These are phyloP conservation scores for Coprinellus micaceus DNA, from an alignment of 768 basidiomycete genomes.

Conservation along the genomic window DNA sequence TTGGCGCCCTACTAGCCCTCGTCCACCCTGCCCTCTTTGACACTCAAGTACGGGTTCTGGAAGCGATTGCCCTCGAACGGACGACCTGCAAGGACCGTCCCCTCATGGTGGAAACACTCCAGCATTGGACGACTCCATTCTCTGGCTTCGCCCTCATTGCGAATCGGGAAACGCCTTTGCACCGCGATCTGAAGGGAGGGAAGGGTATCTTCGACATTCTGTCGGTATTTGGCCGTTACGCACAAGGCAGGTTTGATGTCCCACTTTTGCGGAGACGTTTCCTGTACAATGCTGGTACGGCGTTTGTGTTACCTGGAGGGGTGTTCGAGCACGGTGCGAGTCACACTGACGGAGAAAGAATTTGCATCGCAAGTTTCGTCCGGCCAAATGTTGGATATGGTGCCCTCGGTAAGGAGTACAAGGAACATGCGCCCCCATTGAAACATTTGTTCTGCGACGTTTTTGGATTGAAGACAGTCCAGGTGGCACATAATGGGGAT, in stretches of 20 bases:
- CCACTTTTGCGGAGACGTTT: not conserved
- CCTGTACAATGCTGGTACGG: not conserved
- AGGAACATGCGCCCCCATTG: not conserved
- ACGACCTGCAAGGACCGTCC: not conserved
- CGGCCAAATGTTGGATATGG: not conserved
- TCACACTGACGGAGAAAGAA: not conserved
- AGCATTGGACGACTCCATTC: constrained; percentile 1
- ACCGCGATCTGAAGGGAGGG: not conserved
- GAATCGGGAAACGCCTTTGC: not conserved
- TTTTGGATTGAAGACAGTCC: no score
- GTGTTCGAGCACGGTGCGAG: not conserved
- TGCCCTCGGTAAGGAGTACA: not conserved
- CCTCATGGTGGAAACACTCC: not conserved
- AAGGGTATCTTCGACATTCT: not conserved
- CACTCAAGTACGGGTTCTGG: not conserved
- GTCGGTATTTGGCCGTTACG: not conserved
- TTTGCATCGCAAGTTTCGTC: not conserved
- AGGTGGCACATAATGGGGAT: no score
- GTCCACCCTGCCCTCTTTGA: not conserved
- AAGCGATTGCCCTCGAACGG: not conserved
- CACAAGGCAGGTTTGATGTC: not conserved
- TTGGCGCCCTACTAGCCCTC: not conserved
- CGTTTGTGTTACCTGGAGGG: not conserved
- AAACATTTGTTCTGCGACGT: no score
- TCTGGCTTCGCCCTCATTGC: not conserved